Percentiles rank a stretch among this genome's conserved stretches.
These are phyloP conservation scores for Parastagonospora nodorum DNA, from an alignment of 2,329 filamentous ascomycete species.

Conservation along the genomic window DNA sequence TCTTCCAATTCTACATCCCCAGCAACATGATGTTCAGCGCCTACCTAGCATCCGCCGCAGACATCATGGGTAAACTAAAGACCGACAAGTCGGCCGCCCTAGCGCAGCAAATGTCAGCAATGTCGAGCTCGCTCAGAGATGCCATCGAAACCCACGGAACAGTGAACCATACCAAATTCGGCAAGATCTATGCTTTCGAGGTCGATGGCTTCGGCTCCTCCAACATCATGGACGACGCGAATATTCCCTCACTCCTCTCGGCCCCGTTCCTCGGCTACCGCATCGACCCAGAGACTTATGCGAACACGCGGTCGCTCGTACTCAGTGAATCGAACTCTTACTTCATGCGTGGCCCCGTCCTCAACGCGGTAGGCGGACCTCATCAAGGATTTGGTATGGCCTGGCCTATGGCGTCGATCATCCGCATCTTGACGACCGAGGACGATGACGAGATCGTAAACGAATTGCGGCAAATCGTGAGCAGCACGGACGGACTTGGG, in stretches of 20 bases:
- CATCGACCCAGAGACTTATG: constrained; percentile 50
- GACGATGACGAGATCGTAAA: constrained; percentile 54
- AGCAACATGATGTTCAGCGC: constrained; percentile 74
- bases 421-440: constrained; percentile 56
- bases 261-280: constrained; percentile 67
- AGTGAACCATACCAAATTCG: constrained; percentile 42
- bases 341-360: constrained; percentile 55
- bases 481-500: constrained; percentile 54
- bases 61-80: constrained; percentile 59
- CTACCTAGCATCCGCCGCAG: constrained; percentile 60
- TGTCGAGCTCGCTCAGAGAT: constrained; percentile 54
- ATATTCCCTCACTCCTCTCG: constrained; percentile 69
- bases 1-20: constrained; percentile 56
- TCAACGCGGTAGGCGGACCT: constrained; percentile 56
- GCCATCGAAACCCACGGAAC: constrained; percentile 54
- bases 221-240: constrained; percentile 74
- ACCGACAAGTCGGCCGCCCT: constrained; percentile 54
- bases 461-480: constrained; percentile 52
- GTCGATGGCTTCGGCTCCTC: constrained; percentile 53
- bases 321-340: constrained; percentile 55
- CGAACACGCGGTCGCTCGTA: constrained; percentile 53
- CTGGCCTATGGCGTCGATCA: constrained; percentile 59
- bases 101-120: constrained; percentile 60
- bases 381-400: constrained; percentile 54
- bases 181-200: constrained; percentile 55